phyloP scores from a whole-genome alignment of 2,329 filamentous ascomycete genomes.

The Alternaria novae-zelandiae region DNA sequence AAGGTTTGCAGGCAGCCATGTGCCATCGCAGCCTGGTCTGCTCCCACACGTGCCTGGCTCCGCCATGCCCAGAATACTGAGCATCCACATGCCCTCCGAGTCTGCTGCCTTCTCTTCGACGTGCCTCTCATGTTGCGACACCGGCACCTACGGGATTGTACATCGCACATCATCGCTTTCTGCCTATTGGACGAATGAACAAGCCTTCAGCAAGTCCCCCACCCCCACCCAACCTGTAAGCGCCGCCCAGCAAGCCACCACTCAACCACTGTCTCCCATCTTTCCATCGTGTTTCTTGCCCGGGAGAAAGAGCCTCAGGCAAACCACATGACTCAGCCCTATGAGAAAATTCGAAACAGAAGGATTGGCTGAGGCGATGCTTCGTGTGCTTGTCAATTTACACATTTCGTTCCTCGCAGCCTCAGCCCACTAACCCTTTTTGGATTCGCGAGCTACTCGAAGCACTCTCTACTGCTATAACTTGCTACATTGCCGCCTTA shows the following conservation, averaged over 20 bases:
- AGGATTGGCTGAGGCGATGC: background rate
- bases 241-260: conserved; percentile 21
- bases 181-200: conserved; percentile 6
- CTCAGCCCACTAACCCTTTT: conserved; percentile 3
- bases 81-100: background rate
- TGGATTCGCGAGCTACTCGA: background rate
- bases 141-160: background rate
- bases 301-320: background rate
- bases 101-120: background rate
- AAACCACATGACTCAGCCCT: conserved; percentile 2
- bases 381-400: background rate
- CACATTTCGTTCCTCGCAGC: background rate
- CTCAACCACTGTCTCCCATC: conserved; percentile 10
- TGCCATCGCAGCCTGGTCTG: conserved; percentile 1
- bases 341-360: conserved; percentile 4
- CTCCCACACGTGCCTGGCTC: background rate
- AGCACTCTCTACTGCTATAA: background rate
- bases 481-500: conserved; percentile 8
- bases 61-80: conserved; percentile 14
- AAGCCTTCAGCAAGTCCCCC: conserved; percentile 4
- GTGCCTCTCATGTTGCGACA: background rate
- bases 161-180: background rate
- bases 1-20: background rate
- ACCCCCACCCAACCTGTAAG: conserved; percentile 14
- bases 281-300: conserved; percentile 10